Evolutionary conservation across 192 early-diverging fungal genomes (phyloP).

Genomic region (Podila verticillata): DNA sequence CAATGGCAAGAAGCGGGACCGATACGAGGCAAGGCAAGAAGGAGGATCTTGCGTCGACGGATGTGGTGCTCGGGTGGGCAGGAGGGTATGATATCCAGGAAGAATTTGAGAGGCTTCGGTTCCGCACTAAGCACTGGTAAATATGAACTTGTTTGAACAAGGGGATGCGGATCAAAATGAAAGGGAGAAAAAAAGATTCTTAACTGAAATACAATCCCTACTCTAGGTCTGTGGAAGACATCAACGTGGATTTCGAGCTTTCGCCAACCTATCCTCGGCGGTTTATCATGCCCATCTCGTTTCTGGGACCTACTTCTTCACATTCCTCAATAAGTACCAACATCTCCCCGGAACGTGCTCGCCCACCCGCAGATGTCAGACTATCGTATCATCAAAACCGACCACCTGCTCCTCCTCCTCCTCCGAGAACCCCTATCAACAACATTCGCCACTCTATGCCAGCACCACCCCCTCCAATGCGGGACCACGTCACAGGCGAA

Average conservation of each 20-base stretch:
- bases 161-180: not conserved
- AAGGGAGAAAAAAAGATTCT: too few species aligned
- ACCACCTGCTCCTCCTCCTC: not conserved
- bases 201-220: not conserved
- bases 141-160: not conserved
- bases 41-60: not conserved
- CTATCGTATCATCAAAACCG: too few species aligned
- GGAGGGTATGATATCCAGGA: slow-evolving; percentile 42
- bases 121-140: slow-evolving; percentile 15
- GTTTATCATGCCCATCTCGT: slow-evolving; percentile 44
- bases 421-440: not conserved
- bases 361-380: too few species aligned
- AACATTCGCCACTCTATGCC: not conserved
- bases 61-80: slow-evolving; percentile 39
- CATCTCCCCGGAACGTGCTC: not conserved
- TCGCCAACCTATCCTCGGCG: slow-evolving; percentile 54
- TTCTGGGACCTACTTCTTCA: slow-evolving; percentile 8
- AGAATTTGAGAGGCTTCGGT: slow-evolving; percentile 47
- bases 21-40: not conserved
- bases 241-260: slow-evolving; percentile 44
- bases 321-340: too few species aligned
- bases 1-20: not conserved
- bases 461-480: not conserved
- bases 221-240: slow-evolving; percentile 38
- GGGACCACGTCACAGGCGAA: not conserved